A percentile compares a stretch with the other conserved stretches of the same genome.
These are phyloP conservation scores for Kingdonia uniflora DNA, from an alignment of 164 flowering plant species.

Conservation along the genomic window DNA sequence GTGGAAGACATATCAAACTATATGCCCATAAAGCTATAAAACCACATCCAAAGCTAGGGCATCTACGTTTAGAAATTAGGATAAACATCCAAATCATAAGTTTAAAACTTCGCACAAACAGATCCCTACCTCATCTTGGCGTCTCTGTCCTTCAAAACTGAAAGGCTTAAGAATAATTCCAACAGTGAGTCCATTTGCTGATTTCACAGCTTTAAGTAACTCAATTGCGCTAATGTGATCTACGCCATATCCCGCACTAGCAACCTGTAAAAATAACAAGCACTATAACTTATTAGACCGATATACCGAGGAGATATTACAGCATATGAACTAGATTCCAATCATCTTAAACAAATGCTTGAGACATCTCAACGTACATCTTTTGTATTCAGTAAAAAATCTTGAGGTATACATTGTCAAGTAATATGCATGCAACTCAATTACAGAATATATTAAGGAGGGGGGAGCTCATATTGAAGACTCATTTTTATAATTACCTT, in stretches of 20 bases:
- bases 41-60: too few relatives aligned
- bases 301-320: too few relatives aligned
- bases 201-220: conserved; percentile 40
- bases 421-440: too few relatives aligned
- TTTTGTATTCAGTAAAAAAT: background rate
- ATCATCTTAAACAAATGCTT: background rate
- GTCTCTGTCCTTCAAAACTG: conserved; percentile 86
- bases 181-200: conserved; percentile 45
- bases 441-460: too few relatives aligned
- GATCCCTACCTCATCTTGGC: conserved; percentile 70
- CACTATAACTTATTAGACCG: background rate
- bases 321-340: too few relatives aligned
- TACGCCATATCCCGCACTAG: conserved; percentile 75
- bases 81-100: too few relatives aligned
- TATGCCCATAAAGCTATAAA: too few relatives aligned
- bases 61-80: too few relatives aligned
- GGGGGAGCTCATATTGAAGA: too few relatives aligned
- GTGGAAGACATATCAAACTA: too few relatives aligned
- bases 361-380: background rate
- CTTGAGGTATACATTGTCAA: too few relatives aligned
- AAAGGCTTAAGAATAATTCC: conserved; percentile 74
- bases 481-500: too few relatives aligned
- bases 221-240: conserved; percentile 50
- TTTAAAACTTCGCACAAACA: background rate
- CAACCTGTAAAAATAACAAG: conserved; percentile 31